These are phyloP conservation scores for Aphanomyces astaci DNA, from an alignment of 352 stramenopile species.

Conservation along the genomic window DNA sequence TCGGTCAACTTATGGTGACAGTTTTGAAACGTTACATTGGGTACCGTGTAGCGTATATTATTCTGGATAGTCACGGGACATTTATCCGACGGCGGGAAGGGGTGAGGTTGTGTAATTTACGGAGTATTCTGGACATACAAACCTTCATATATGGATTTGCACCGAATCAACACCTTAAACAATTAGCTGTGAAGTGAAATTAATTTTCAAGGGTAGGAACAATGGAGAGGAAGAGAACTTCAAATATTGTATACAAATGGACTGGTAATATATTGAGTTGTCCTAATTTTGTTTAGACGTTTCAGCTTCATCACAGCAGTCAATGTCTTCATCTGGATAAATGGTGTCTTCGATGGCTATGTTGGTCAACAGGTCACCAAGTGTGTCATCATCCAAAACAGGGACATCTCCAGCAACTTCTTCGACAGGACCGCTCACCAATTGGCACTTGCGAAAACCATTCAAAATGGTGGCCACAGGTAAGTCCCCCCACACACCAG, in stretches of 20 bases:
- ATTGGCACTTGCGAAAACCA: slow-evolving; percentile 15
- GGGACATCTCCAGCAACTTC: neutral
- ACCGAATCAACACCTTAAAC: neutral
- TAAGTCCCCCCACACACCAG: neutral
- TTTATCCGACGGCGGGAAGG: neutral
- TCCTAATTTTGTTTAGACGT: neutral
- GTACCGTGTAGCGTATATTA: neutral
- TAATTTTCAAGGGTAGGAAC: neutral
- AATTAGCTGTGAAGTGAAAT: neutral
- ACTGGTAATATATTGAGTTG: neutral
- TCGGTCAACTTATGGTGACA: too few relatives aligned
- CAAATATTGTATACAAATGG: neutral
- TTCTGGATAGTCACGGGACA: neutral
- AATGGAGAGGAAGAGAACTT: neutral
- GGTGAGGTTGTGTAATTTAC: neutral
- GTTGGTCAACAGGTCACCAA: neutral
- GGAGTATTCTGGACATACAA: neutral
- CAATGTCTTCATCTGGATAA: neutral
- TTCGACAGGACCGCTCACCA: neutral
- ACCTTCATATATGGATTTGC: neutral
- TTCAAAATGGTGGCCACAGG: slow-evolving; percentile 2
- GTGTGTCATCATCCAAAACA: neutral
- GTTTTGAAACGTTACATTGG: too few relatives aligned
- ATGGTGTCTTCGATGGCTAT: neutral
- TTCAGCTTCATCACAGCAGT: neutral